Base-by-base conservation (phyloP, 192 early-diverging fungal genomes). In the Coemansia sp. region DNA sequence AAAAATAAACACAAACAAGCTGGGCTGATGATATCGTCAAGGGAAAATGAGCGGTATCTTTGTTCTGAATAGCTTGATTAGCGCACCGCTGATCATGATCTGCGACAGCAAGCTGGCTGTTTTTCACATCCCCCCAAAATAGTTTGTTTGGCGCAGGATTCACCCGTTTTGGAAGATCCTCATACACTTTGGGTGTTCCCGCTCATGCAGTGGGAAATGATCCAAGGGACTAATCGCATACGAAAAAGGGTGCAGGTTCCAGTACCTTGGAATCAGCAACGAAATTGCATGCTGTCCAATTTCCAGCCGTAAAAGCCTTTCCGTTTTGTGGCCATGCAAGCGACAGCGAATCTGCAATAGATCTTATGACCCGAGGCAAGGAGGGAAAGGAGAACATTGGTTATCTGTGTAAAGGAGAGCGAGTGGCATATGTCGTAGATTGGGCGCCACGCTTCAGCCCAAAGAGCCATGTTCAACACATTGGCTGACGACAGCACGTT, bases 101-200 rank as follows among this genome's bases (percentile, higher is more conserved):
- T 53, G 51, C 49, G 10, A 24, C 49, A 6, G 6, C 12, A 36
- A 20, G 18, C n/a, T 58, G 30, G 23, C 26, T 56, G 16, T 33
- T 38, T 14, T 35, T 23, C 30, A 30, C 30, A 30, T 34, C 21
- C 8, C 57, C 30, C 57, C 15, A n/a, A 34, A 59, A 59, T 38
- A 59, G 38, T 38, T 59, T 59, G 24, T 59, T 34, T 38, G 57
- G 35, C 35, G 35, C 35, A 59, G 57, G 57, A 59, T 59, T 59
- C 57, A 59, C 57, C 57, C 57, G 57, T 18, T 38, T 59, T 38
- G 57, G 57, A 34, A 59, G 57, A 59, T 59, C 57, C 33, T 59
- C 24, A 12, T 15, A 53, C 51, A 34, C 34, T 20, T 38, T 59
- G 57, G 57, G 34, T 26, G 38, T 59, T 53, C 57, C 24, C 57